phyloP scores from a whole-genome alignment of 192 early-diverging fungal species.

The Entomortierella parvispora region DNA sequence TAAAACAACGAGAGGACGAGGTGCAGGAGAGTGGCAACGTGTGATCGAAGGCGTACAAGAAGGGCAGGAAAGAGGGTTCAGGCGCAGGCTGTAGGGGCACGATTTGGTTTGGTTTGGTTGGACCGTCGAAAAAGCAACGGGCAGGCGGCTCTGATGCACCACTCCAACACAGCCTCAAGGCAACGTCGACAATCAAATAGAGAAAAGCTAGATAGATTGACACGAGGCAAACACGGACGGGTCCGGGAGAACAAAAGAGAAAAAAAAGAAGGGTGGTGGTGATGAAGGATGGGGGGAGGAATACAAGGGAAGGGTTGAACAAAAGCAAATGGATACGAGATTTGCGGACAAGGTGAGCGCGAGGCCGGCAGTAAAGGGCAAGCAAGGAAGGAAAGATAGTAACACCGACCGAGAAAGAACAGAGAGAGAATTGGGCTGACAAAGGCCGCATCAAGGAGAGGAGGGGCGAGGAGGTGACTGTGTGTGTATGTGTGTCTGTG shows the following conservation, averaged over 20 bases:
- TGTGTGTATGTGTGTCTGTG: too few relatives aligned
- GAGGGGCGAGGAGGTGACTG: background rate
- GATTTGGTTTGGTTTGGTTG: too few relatives aligned
- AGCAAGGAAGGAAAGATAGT: background rate
- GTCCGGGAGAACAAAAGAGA: background rate
- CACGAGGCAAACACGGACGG: background rate
- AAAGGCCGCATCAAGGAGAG: background rate
- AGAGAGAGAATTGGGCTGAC: slow-evolving; percentile 5
- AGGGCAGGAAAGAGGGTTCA: too few relatives aligned
- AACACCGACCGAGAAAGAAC: slow-evolving; percentile 1
- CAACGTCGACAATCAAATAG: background rate
- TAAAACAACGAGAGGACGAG: too few relatives aligned
- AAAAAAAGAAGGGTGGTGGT: background rate
- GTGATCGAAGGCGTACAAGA: too few relatives aligned
- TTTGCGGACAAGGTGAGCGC: background rate
- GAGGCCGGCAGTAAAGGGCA: background rate
- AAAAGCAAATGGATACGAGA: background rate
- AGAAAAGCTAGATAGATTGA: background rate
- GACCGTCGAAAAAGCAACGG: too few relatives aligned
- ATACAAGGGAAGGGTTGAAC: too few relatives aligned
- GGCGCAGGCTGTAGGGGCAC: too few relatives aligned
- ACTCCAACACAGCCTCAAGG: too few relatives aligned
- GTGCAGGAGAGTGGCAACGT: too few relatives aligned
- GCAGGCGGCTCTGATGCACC: too few relatives aligned
- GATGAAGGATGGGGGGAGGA: too few relatives aligned